A percentile compares a stretch with the other conserved stretches of the same genome.
These are phyloP conservation scores for Tremella yokohamensis DNA, from an alignment of 768 basidiomycete species.

Conservation along the genomic window DNA sequence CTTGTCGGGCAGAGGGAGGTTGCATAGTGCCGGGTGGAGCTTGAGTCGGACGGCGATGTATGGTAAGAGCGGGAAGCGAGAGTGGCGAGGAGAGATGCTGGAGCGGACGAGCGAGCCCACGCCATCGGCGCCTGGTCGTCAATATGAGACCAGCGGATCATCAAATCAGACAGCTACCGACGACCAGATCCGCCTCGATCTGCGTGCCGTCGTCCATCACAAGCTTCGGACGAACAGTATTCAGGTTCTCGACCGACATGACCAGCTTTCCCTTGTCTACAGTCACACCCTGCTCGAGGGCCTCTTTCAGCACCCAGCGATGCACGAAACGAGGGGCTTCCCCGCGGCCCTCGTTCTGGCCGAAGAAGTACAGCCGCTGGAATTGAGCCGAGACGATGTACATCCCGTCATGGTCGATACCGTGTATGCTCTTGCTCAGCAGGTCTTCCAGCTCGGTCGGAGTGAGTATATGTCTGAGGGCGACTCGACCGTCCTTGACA, in stretches of 20 bases:
- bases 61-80: conserved; percentile 13
- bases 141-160: background rate
- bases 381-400: conserved; percentile 11
- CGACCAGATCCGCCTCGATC: conserved; percentile 17
- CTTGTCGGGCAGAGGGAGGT: conserved; percentile 9
- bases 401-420: conserved; percentile 20
- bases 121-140: conserved; percentile 22
- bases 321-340: conserved; percentile 14
- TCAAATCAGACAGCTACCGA: conserved; percentile 10
- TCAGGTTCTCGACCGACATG: too few relatives aligned
- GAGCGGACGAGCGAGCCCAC: conserved; percentile 14
- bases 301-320: conserved; percentile 14
- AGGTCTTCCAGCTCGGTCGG: conserved; percentile 2
- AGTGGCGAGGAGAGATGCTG: conserved; percentile 10
- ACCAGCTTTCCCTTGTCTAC: background rate
- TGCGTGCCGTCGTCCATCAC: conserved; percentile 14
- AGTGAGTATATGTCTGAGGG: conserved; percentile 8
- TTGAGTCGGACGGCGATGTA: conserved; percentile 19
- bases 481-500: conserved; percentile 9
- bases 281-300: conserved; percentile 10
- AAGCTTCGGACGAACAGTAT: background rate
- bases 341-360: background rate
- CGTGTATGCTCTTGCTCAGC: background rate
- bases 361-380: background rate
- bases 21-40: conserved; percentile 6